Evolutionary conservation across 176 grass and related monocot species (phyloP).

Genomic region (Leersia perrieri): DNA sequence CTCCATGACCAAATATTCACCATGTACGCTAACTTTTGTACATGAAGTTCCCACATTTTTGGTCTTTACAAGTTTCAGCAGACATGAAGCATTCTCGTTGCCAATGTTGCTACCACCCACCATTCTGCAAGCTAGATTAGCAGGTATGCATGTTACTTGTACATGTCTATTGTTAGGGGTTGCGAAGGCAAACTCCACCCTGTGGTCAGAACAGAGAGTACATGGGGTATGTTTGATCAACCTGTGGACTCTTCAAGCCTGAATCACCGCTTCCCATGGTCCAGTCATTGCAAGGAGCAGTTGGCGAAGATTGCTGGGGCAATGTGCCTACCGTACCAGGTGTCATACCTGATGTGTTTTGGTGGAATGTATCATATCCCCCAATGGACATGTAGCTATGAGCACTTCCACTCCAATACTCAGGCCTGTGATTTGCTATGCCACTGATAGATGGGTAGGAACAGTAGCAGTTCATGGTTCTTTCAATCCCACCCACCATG

Average conservation of each 20-base stretch:
- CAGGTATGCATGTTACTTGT: constrained; percentile 32
- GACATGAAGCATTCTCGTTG: constrained; percentile 20
- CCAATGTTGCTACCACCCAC: constrained; percentile 27
- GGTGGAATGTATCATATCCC: constrained; percentile 25
- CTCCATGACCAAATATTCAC: constrained; percentile 12
- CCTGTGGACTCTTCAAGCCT: constrained; percentile 29
- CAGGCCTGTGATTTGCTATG: constrained; percentile 27
- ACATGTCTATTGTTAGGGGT: constrained; percentile 41
- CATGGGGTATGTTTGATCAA: constrained; percentile 28
- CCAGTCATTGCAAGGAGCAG: constrained; percentile 18
- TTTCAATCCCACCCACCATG: constrained; percentile 17
- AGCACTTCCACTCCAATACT: constrained; percentile 26
- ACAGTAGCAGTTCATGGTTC: neutral
- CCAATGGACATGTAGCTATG: constrained; percentile 32
- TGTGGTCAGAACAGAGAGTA: constrained; percentile 42
- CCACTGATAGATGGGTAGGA: constrained; percentile 1
- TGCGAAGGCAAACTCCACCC: neutral
- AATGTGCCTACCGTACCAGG: constrained; percentile 22
- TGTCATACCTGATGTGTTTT: constrained; percentile 23
- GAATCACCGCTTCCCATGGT: constrained; percentile 32
- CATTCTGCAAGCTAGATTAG: constrained; percentile 44
- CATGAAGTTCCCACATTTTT: constrained; percentile 26
- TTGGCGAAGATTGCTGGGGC: constrained; percentile 1
- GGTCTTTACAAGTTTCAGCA: constrained; percentile 46
- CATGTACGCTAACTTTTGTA: constrained; percentile 25